Percentiles rank a stretch among this genome's conserved stretches.
Evolutionary conservation across 2,329 filamentous ascomycete species (phyloP).

Genomic region (Alternaria ventricosa): DNA sequence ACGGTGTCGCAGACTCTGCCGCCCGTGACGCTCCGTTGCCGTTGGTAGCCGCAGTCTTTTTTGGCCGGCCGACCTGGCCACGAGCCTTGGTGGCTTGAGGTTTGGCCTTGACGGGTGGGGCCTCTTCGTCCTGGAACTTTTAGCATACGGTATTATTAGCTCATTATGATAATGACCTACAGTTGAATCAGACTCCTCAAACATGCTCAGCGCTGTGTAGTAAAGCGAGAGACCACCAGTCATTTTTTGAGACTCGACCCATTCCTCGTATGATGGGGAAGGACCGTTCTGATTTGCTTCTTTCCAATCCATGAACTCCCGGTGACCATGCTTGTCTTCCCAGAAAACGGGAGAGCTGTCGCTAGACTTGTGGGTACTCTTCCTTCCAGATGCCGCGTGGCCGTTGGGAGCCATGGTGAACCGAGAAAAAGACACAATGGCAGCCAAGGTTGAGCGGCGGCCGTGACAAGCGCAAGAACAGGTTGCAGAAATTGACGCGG

Average conservation of each 20-base stretch:
- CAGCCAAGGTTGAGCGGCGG: constrained; percentile 9
- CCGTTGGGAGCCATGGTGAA: constrained; percentile 30
- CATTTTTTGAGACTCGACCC: constrained; percentile 33
- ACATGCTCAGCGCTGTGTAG: constrained; percentile 37
- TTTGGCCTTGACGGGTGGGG: constrained; percentile 19
- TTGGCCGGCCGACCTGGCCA: constrained; percentile 30
- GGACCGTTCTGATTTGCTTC: constrained; percentile 25
- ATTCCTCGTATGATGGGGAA: constrained; percentile 39
- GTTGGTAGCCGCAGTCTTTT: constrained; percentile 34
- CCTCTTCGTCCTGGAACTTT: constrained; percentile 37
- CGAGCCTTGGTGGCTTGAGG: constrained; percentile 26
- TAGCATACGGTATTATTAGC: constrained; percentile 13
- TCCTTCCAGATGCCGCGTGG: constrained; percentile 13
- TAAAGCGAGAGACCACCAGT: constrained; percentile 39
- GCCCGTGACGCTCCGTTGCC: constrained; percentile 27
- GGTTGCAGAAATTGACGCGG: constrained; percentile 12
- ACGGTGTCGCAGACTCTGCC: constrained; percentile 23
- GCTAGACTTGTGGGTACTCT: constrained; percentile 10
- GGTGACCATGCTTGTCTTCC: constrained; percentile 27
- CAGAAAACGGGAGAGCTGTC: constrained; percentile 23
- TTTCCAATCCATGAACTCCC: constrained; percentile 37
- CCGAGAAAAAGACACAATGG: constrained; percentile 10
- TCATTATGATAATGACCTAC: constrained; percentile 25
- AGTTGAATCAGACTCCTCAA: constrained; percentile 36
- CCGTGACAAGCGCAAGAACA: constrained; percentile 9